These are phyloP conservation scores for Phytopythium sindhum DNA, from an alignment of 352 stramenopile genomes.

Conservation along the genomic window DNA sequence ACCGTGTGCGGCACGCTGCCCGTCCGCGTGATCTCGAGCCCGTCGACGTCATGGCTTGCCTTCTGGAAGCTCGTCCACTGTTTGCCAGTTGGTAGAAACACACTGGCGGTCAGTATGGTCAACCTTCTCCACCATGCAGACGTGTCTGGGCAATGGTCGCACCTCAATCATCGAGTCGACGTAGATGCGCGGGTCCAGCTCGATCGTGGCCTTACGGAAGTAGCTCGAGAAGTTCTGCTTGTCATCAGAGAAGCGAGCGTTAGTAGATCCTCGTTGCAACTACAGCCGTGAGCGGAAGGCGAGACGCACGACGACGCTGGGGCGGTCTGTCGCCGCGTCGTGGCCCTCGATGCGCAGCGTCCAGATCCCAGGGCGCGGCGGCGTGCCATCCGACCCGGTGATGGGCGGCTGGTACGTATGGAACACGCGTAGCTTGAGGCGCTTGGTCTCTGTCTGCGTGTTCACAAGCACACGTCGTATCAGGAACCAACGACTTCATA, in stretches of 20 bases:
- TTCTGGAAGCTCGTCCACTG: conserved; percentile 83
- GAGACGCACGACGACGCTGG: conserved; percentile 36
- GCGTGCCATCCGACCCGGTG: conserved; percentile 24
- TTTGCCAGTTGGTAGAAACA: not conserved
- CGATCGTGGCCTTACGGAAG: conserved; percentile 73
- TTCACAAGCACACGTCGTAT: not conserved
- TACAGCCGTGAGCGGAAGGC: too few species aligned
- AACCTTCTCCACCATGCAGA: too few species aligned
- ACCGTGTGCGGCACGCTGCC: conserved; percentile 53
- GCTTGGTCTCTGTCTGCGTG: conserved; percentile 46
- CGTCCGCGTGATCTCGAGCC: conserved; percentile 45
- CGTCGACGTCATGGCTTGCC: conserved; percentile 54
- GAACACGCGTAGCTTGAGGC: conserved; percentile 52
- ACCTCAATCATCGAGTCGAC: conserved; percentile 68
- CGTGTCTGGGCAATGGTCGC: too few species aligned
- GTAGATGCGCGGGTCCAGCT: conserved; percentile 67
- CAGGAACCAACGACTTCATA: not conserved
- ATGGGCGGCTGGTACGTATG: conserved; percentile 58
- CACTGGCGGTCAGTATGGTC: too few species aligned
- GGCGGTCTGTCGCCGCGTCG: conserved; percentile 25
- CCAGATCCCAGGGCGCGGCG: conserved; percentile 39
- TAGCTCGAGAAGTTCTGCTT: conserved; percentile 71
- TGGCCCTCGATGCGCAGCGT: conserved; percentile 63
- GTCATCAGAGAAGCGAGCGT: not conserved
- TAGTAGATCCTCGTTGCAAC: not conserved